Percentiles rank a stretch among this genome's conserved stretches.
Evolutionary conservation across 1,284 basidiomycete genomes (phyloP).

Genomic region (Ustilago xerochloae): DNA sequence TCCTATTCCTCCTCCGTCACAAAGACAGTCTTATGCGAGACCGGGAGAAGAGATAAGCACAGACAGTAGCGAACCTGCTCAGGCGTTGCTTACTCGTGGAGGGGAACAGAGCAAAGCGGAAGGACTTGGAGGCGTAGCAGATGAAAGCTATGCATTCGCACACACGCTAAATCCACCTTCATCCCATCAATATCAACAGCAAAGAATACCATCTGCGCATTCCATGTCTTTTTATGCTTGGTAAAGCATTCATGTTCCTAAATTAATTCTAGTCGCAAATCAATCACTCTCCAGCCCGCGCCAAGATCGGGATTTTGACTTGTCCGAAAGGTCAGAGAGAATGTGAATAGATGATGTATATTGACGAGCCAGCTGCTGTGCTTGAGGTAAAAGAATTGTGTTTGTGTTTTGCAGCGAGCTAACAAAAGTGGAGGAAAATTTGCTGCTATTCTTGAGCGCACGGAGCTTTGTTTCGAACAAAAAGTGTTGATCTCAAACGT

Average conservation of each 20-base stretch:
- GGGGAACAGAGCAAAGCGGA: too few species aligned
- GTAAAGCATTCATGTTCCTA: too few species aligned
- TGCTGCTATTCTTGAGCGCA: slow-evolving; percentile 10
- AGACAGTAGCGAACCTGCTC: background rate
- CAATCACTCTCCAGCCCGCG: too few species aligned
- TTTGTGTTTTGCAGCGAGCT: too few species aligned
- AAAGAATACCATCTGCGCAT: slow-evolving; percentile 2
- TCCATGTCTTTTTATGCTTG: slow-evolving; percentile 42
- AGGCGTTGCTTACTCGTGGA: slow-evolving; percentile 2
- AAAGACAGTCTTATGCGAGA: background rate
- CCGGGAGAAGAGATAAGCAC: background rate
- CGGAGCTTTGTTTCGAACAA: slow-evolving; percentile 18
- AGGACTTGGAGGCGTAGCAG: background rate
- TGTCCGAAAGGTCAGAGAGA: background rate
- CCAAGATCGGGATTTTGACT: background rate
- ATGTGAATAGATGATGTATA: background rate
- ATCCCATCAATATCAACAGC: slow-evolving; percentile 6
- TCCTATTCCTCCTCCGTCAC: slow-evolving; percentile 7
- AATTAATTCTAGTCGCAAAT: too few species aligned
- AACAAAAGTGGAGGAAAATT: background rate
- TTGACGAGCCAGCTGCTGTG: background rate
- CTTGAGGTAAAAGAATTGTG: too few species aligned
- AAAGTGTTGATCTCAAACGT: background rate
- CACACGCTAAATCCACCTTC: background rate
- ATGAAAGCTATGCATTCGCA: slow-evolving; percentile 14